A percentile compares a stretch with the other conserved stretches of the same genome.
Conservation (phyloP, 768 basidiomycete genomes). For the Russula ochroleuca region DNA sequence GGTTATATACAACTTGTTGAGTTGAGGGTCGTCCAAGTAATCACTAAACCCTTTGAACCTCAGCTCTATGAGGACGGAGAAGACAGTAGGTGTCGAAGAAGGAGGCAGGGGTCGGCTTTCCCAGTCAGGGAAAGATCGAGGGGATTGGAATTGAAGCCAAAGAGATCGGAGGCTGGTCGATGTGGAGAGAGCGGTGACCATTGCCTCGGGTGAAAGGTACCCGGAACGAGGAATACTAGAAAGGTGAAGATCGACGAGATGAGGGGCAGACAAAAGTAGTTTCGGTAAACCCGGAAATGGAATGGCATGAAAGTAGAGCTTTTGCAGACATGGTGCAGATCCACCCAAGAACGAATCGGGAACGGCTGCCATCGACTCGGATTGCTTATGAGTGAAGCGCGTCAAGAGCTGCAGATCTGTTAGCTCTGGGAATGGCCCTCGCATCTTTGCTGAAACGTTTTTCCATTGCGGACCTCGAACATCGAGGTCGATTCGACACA, state of each 20-base stretch:
- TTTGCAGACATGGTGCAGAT: neutral
- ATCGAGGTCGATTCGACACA: neutral
- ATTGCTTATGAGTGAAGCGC: too few relatives aligned
- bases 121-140: neutral
- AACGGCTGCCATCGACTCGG: neutral
- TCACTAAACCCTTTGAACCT: neutral
- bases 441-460: too few relatives aligned
- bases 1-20: too few relatives aligned
- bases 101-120: neutral
- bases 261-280: neutral
- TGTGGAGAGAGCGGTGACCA: neutral
- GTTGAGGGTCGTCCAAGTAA: constrained; percentile 5
- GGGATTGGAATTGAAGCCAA: neutral
- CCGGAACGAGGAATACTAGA: neutral
- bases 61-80: neutral
- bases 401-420: neutral
- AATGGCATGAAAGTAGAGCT: neutral
- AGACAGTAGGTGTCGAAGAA: neutral
- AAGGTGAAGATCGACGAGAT: neutral
- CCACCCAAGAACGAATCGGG: neutral
- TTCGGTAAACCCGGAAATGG: neutral
- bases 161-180: neutral
- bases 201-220: neutral
- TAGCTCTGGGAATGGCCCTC: neutral
- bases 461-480: neutral